Percentiles rank a stretch among this genome's conserved stretches.
phyloP scores from a whole-genome alignment of 768 basidiomycete genomes.

The Boletus sensibilis region DNA sequence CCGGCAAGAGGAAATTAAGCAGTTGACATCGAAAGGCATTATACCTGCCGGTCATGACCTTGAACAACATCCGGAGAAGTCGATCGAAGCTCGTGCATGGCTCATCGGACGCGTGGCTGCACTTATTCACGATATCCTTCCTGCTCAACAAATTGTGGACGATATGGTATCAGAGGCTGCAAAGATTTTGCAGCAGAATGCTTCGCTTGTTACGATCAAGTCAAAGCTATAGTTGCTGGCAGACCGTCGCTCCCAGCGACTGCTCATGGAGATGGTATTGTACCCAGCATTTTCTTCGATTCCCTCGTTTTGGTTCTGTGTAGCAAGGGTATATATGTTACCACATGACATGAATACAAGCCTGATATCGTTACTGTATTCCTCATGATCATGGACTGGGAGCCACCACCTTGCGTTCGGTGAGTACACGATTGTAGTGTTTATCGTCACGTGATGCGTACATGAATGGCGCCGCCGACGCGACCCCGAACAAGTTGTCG shows the following conservation, averaged over 20 bases:
- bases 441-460: conserved; percentile 14
- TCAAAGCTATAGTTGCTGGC: conserved; percentile 45
- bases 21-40: conserved; percentile 80
- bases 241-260: too few relatives aligned
- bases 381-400: neutral
- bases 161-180: conserved; percentile 69
- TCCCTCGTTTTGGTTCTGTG: neutral
- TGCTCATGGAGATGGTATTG: neutral
- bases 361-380: neutral
- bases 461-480: neutral
- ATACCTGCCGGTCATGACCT: conserved; percentile 72
- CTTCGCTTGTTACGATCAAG: conserved; percentile 40
- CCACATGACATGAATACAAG: neutral
- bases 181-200: conserved; percentile 42
- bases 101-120: conserved; percentile 83
- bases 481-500: neutral
- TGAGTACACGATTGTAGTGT: neutral
- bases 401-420: too few relatives aligned
- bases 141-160: conserved; percentile 82
- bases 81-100: conserved; percentile 63
- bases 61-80: conserved; percentile 79
- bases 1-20: conserved; percentile 76
- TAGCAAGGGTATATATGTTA: neutral
- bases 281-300: neutral
- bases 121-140: conserved; percentile 70